Base-by-base conservation (phyloP, 805 yeast species). In the Lachancea kluyveri region DNA sequence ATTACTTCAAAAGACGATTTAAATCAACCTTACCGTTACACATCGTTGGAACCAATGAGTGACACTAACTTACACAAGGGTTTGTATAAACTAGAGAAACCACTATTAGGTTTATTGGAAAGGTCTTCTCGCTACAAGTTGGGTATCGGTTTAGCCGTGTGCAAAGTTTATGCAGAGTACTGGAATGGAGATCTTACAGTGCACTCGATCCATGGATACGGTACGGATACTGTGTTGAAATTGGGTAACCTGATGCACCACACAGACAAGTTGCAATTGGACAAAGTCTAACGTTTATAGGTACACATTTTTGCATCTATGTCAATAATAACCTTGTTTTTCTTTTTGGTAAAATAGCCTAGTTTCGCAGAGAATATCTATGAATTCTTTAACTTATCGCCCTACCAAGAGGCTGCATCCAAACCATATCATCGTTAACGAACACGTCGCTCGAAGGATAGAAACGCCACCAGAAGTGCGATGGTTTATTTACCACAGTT, bases 161-260 rank as follows among this genome's bases (percentile, higher is more conserved):
- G 95, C 48, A 79, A 84, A 45, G 85, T 88, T 0, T 90, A 90
- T 52, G 85, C 95, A 0, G 96, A 90, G 46, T 90, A 90, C 57
- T 90, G 97, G 97, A 92, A 88, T 46, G 97, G 97, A 5, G 83
- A 80, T 31, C 58, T 90, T 30, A 79, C 77, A 37, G 73, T 90
- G 69, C 79, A 79, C 45, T 79, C 94, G 0, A 62, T 90, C 31
- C 90, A 86, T 38, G 96, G 96, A 2, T 85, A 80, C 46, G 98
- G 98, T 3, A 77, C 92, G 21, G 98, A 90, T 51, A 87, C 90
- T 0, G 79, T 80, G 38, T 61, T 92, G 49, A 76, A 80, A 19
- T 62, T 90, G 37, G 80, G 87, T 18, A 83, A 85, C 53, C 67
- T 86, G 35, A 95, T 95, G 25, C 66, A 70, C 31, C 70, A 73